Evolutionary conservation across 2,329 filamentous ascomycete species (phyloP), one percentile per base, ranked within the genome.

Genomic region (Fusarium hostae): DNA sequence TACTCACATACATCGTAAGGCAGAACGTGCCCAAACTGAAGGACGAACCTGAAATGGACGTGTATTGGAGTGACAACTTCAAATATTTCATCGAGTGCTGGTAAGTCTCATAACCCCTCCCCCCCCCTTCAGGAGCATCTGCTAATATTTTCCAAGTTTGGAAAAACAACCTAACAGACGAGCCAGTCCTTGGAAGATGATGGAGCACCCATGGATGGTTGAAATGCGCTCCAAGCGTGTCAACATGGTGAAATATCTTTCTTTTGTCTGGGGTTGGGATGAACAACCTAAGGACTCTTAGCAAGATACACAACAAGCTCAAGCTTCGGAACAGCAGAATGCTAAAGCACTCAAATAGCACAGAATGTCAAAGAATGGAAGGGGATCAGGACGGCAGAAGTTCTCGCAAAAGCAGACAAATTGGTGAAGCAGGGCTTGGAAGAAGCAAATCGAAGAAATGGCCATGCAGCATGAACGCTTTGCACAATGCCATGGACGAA

Each of bases 51-150:
- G 90, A 94, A 35, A 93, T 92, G 74, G 91, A 91, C 65, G 97
- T 99, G 74, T 92, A 91, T 79, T 99, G 96, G 96, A 97, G 93
- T 75, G 93, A 97, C 76, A 97, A 93, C 79, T 98, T 99, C 84
- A 99, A 99, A 82, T 98, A 98, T 81, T 99, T 99, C 77, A 98
- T 99, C 77, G 95, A 98, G 84, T 98, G 95, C 89, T 98, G 96
- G 95, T 98, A 89, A 80, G 94, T 91, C 60, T 22, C 16, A 9
- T 20, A n/a, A 16, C 13, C 10, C 9, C 28, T 3, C 8, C 24
- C 9, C 28, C 4, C 8, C 24, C 30, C 6, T 35, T n/a, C 16
- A 41, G 35, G 34, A 47, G 39, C 4, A 22, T 32, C 26, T 71
- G 51, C 76, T 79, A 70, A 82, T 73, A 59, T 65, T 10, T 41